A percentile compares a stretch with the other conserved stretches of the same genome.
phyloP scores from a whole-genome alignment of 208 protist species.

The Trichomonas vaginalis region DNA sequence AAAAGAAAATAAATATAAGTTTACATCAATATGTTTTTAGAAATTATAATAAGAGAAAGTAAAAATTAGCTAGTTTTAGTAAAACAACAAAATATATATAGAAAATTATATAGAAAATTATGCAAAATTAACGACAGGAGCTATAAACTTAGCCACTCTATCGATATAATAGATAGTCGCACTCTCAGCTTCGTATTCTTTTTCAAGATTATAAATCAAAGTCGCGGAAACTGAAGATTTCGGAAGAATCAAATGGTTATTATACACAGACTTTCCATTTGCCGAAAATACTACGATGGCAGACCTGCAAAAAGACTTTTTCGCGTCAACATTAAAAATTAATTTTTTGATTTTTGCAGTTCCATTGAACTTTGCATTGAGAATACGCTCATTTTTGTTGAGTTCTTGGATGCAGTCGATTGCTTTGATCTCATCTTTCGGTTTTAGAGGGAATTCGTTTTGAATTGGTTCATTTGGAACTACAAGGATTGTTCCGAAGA shows the following conservation, averaged over 20 bases:
- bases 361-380: not conserved
- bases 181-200: not conserved
- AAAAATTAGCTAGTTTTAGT: too few relatives aligned
- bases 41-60: too few relatives aligned
- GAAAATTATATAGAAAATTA: too few relatives aligned
- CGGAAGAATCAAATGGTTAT: not conserved
- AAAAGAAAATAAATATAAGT: too few relatives aligned
- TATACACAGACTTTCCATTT: not conserved
- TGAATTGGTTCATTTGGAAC: not conserved
- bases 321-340: not conserved
- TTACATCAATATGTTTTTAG: too few relatives aligned
- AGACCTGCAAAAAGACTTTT: not conserved
- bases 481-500: not conserved
- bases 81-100: too few relatives aligned
- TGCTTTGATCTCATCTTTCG: not conserved
- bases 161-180: not conserved
- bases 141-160: too few relatives aligned
- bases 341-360: not conserved
- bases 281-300: not conserved
- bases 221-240: not conserved
- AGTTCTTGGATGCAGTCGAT: not conserved
- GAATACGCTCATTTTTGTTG: not conserved
- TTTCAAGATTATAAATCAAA: not conserved
- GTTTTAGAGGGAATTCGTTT: not conserved
- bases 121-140: too few relatives aligned